Evolutionary conservation across 768 basidiomycete genomes (phyloP).

Genomic region (Scleroderma citrinum): DNA sequence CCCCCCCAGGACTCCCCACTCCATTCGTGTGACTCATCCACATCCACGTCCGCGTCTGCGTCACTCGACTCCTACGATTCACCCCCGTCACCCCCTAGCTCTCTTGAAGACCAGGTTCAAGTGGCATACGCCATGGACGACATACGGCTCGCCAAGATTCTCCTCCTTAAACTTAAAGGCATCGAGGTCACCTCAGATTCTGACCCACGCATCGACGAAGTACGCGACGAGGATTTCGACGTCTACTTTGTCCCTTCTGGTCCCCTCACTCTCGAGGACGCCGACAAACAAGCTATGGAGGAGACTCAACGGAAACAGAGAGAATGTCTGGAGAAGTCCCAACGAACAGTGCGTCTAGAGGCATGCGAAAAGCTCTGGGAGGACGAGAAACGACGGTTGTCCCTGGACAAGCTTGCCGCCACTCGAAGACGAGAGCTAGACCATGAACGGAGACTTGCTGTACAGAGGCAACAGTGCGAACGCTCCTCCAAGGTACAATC

Average conservation of each 20-base stretch:
- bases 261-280: slow-evolving; percentile 36
- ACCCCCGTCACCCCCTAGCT: slow-evolving; percentile 34
- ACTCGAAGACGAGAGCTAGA: slow-evolving; percentile 30
- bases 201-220: slow-evolving; percentile 59
- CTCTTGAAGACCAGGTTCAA: slow-evolving; percentile 61
- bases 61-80: slow-evolving; percentile 41
- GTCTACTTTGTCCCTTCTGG: slow-evolving; percentile 34
- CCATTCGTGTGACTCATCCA: no score
- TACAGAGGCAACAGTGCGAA: slow-evolving; percentile 10
- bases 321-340: slow-evolving; percentile 30
- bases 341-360: slow-evolving; percentile 36
- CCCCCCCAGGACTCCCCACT: slow-evolving; percentile 7
- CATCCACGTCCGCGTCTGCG: slow-evolving; percentile 21
- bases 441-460: slow-evolving; percentile 20
- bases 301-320: slow-evolving; percentile 30
- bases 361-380: slow-evolving; percentile 46
- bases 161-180: slow-evolving; percentile 56
- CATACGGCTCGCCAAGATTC: slow-evolving; percentile 58
- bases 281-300: slow-evolving; percentile 33
- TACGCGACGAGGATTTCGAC: slow-evolving; percentile 45
- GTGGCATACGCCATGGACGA: slow-evolving; percentile 63
- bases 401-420: slow-evolving; percentile 33
- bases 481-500: slow-evolving; percentile 19
- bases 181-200: slow-evolving; percentile 52
- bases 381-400: slow-evolving; percentile 37